Base-by-base conservation (phyloP, 371 early-diverging fungal species). In the Mycotypha africana region DNA sequence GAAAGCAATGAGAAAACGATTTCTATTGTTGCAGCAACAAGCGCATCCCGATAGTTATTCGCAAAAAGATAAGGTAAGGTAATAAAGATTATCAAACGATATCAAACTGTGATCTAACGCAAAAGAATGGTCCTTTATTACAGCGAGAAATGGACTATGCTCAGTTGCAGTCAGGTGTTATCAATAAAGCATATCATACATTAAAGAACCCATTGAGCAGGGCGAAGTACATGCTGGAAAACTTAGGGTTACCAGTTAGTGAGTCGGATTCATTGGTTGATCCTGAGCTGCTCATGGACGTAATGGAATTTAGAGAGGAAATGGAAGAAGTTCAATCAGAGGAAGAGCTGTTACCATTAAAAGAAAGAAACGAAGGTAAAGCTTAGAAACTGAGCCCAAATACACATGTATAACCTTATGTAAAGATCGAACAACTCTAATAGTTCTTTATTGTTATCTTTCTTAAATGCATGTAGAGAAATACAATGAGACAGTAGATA, bases 11-110 rank as follows among this genome's bases (percentile, higher is more conserved):
- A 72, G 84, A 26, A 67, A 55, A 42, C 68, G 71, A 26, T 94
- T 91, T 58, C 61, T 92, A 22, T 61, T 45, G 33, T 61, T 91
- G 37, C 95, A 94, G 60, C 89, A 88, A 70, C 69, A 63, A 7
- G 87, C 89, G 8, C 95, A 94, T 64, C 95, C 95, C 6, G 95
- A 94, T 60, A 84, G 84, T 25, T 88, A 75, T 47, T 77, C 88
- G 5, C 79, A 79, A 30, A 79, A 76, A 61, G 71, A 73, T 33
- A 72, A 78, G 57, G 89, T 85, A 69, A 56, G 1, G 31, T 16
- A 25, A 11, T 28, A 28, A 32, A 44, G 12, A 11, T 14, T 15
- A 19, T 11, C 22, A 34, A 14, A 14, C 28, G 28, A 33, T 11
- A 14, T 33, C n/a, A 4, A 14, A 45, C 28, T 42, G 3, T 17